Percentiles rank a stretch among this genome's conserved stretches.
These are phyloP conservation scores for Aureobasidium sp. DNA, from an alignment of 2,329 filamentous ascomycete species.

Conservation along the genomic window DNA sequence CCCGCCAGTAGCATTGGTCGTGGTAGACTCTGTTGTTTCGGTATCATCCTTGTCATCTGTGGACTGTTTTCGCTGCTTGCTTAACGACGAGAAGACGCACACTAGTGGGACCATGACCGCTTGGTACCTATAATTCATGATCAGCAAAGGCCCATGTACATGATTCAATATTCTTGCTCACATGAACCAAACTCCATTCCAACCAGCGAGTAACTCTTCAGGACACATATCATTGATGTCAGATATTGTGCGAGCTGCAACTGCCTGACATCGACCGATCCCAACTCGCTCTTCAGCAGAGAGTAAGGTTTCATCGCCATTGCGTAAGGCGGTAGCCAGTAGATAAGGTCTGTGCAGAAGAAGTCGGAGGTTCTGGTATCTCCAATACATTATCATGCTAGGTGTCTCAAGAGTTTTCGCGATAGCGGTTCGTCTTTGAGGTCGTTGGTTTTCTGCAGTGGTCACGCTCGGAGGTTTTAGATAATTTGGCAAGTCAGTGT, in stretches of 20 bases:
- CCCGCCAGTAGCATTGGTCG: not conserved
- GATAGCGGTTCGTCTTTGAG: conserved; percentile 37
- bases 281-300: conserved; percentile 59
- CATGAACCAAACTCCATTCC: conserved; percentile 76
- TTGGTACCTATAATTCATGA: conserved; percentile 47
- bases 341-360: conserved; percentile 67
- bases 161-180: not conserved
- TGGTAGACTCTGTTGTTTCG: too few relatives aligned
- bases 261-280: conserved; percentile 60
- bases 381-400: conserved; percentile 72
- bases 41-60: too few relatives aligned
- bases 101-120: conserved; percentile 72
- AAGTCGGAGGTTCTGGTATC: conserved; percentile 71
- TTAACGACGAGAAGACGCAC: conserved; percentile 50
- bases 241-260: conserved; percentile 63
- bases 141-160: too few relatives aligned
- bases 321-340: conserved; percentile 53
- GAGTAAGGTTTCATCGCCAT: conserved; percentile 44
- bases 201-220: conserved; percentile 68
- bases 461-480: conserved; percentile 20
- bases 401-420: conserved; percentile 63
- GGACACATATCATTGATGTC: conserved; percentile 65
- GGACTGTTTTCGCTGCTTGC: conserved; percentile 6
- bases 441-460: not conserved
- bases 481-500: conserved; percentile 56